Conservation (phyloP, 768 basidiomycete genomes). For the Hygrophoropsis aurantiaca region DNA sequence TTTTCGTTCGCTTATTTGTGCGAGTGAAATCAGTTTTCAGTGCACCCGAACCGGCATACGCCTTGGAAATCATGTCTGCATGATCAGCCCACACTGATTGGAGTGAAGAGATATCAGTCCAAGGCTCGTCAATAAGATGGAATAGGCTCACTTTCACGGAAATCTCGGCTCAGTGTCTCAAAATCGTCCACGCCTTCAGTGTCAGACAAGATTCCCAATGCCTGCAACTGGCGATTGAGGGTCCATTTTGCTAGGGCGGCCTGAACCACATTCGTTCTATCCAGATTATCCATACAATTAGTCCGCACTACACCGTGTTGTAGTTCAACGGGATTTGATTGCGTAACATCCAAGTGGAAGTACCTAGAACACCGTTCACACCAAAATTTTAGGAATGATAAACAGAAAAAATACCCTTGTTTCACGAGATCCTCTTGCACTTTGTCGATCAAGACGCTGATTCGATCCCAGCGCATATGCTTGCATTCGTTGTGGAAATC, state of each 20-base stretch:
- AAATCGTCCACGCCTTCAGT: slow-evolving; percentile 81
- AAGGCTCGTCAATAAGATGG: background rate
- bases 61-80: slow-evolving; percentile 84
- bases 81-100: slow-evolving; percentile 94
- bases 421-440: slow-evolving; percentile 66
- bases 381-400: background rate
- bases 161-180: slow-evolving; percentile 73
- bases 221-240: slow-evolving; percentile 73
- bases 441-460: slow-evolving; percentile 76
- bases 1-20: slow-evolving; percentile 83
- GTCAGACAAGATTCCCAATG: slow-evolving; percentile 67
- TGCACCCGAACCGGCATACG: slow-evolving; percentile 94
- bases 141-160: slow-evolving; percentile 75
- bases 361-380: slow-evolving; percentile 50
- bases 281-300: slow-evolving; percentile 97
- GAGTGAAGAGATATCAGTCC: background rate
- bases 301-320: slow-evolving; percentile 86
- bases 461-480: slow-evolving; percentile 93
- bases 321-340: slow-evolving; percentile 45
- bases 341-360: slow-evolving; percentile 64
- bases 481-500: slow-evolving; percentile 97
- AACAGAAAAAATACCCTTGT: slow-evolving; percentile 52
- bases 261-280: slow-evolving; percentile 96
- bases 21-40: slow-evolving; percentile 96
- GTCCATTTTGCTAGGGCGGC: slow-evolving; percentile 86